These are phyloP conservation scores for Sporothrix humicola DNA, from an alignment of 2,329 filamentous ascomycete genomes.

Conservation along the genomic window DNA sequence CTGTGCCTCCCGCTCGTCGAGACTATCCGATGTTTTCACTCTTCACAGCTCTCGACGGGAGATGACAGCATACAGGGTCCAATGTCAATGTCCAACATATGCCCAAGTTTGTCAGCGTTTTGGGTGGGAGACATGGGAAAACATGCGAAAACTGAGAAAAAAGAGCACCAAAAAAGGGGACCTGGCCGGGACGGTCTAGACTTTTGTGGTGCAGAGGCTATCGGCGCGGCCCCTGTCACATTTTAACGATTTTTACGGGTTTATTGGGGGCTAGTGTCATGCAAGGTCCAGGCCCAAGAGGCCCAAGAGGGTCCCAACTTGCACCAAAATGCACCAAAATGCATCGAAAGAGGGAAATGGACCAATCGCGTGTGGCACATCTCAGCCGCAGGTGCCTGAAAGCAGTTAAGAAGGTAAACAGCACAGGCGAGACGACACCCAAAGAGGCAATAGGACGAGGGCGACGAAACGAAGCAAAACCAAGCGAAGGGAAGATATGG, in stretches of 20 bases:
- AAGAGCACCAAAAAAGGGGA: neutral
- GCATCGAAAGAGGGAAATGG: neutral
- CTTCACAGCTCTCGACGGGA: no score
- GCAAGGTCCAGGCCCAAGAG: neutral
- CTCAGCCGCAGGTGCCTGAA: slow-evolving; percentile 25
- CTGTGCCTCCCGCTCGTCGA: neutral
- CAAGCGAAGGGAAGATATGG: neutral
- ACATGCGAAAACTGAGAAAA: no score
- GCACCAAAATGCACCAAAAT: no score
- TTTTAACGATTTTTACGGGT: neutral
- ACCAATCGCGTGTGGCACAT: slow-evolving; percentile 29
- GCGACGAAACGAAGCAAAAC: neutral
- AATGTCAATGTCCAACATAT: neutral
- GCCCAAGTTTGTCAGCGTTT: neutral
- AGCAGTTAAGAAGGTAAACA: slow-evolving; percentile 17
- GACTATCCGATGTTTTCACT: neutral
- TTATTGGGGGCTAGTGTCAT: slow-evolving; percentile 19
- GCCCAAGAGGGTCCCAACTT: neutral
- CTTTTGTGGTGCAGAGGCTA: slow-evolving; percentile 1
- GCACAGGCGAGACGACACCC: neutral
- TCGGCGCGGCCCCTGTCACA: slow-evolving; percentile 24
- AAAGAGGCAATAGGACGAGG: slow-evolving; percentile 4
- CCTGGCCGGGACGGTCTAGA: slow-evolving; percentile 19
- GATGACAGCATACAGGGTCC: no score
- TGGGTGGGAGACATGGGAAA: neutral